Evolutionary conservation across 2,329 filamentous ascomycete species (phyloP), one percentile per base, ranked within the genome.

Genomic region (Sporothrix protearum): DNA sequence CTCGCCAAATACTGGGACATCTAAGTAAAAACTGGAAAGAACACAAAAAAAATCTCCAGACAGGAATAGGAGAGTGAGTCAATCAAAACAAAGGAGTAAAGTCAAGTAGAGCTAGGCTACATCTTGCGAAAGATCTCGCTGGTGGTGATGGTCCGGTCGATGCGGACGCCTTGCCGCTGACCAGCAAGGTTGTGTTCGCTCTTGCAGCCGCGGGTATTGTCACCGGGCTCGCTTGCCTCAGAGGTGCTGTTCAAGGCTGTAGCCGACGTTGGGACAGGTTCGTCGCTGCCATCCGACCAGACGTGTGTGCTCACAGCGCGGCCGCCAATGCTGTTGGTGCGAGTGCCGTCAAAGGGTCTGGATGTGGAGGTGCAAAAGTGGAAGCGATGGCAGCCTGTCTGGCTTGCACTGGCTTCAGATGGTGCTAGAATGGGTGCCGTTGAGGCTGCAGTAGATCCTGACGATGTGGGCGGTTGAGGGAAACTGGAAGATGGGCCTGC

Each of bases 71-170:
- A 5, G 8, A 33, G 4, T 10, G 49, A 47, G 12, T n/a, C 19
- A 68, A 39, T 25, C 2, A 25, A 71, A 53, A 51, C 25, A 72
- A 42, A 47, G n/a, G 10, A 22, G 36, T 51, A 33, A 2, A n/a
- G 16, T n/a, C 8, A 67, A 71, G 28, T 47, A 25, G 9, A 2
- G 2, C 5, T 7, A n/a, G 25, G 10, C 61, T 66, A 49, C 12
- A 14, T 1, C 47, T 68, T 42, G 45, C 36, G 53, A 14, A 33
- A 30, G 4, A 61, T 49, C 28, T 59, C 67, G 19, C 47, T 59
- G 59, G 69, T 73, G 7, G 69, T 73, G 14, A 73, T 71, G 69
- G 57, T 47, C 22, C 67, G 57, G 16, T 73, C 69, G 1, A 73
- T 67, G 3, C 59, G 72, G 14, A 73, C 72, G 12, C 53, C 72